Conservation (phyloP, 2,329 filamentous ascomycete genomes). For the Phaeosphaeriaceae sp. region DNA sequence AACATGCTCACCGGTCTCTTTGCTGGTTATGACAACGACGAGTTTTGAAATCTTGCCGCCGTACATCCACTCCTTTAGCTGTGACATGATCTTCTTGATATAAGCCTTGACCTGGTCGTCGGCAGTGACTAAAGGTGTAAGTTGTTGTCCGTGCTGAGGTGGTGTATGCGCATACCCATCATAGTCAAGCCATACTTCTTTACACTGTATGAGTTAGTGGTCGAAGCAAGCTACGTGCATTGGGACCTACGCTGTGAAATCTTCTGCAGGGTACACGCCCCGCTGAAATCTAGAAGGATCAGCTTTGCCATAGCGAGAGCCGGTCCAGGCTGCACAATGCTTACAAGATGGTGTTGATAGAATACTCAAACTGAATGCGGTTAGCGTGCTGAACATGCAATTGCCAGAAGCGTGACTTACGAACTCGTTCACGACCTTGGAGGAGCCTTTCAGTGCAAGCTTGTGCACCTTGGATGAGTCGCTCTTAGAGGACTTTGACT, state of each 20-base stretch:
- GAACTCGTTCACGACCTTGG: conserved; percentile 94
- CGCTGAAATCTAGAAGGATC: conserved; percentile 75
- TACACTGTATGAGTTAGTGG: conserved; percentile 62
- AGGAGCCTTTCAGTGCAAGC: conserved; percentile 83
- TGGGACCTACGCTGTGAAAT: conserved; percentile 82
- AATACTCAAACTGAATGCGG: conserved; percentile 82
- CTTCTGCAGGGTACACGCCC: conserved; percentile 86
- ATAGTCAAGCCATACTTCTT: conserved; percentile 99
- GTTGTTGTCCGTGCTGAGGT: conserved; percentile 2
- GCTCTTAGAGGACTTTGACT: conserved; percentile 55
- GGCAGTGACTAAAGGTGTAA: conserved; percentile 71
- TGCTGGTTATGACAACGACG: conserved; percentile 94
- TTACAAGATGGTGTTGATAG: conserved; percentile 94
- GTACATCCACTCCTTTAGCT: conserved; percentile 97
- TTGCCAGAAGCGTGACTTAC: conserved; percentile 61
- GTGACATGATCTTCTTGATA: conserved; percentile 99
- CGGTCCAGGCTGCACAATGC: conserved; percentile 30
- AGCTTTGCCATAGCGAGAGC: conserved; percentile 10
- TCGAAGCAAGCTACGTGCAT: neutral
- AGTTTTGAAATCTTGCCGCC: conserved; percentile 97
- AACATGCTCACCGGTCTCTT: conserved; percentile 96
- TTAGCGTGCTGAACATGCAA: conserved; percentile 16
- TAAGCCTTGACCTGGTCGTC: conserved; percentile 99
- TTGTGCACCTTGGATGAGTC: conserved; percentile 93
- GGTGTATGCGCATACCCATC: conserved; percentile 68